phyloP scores from a whole-genome alignment of 164 flowering plant species.

The Paratinospora sagittata region DNA sequence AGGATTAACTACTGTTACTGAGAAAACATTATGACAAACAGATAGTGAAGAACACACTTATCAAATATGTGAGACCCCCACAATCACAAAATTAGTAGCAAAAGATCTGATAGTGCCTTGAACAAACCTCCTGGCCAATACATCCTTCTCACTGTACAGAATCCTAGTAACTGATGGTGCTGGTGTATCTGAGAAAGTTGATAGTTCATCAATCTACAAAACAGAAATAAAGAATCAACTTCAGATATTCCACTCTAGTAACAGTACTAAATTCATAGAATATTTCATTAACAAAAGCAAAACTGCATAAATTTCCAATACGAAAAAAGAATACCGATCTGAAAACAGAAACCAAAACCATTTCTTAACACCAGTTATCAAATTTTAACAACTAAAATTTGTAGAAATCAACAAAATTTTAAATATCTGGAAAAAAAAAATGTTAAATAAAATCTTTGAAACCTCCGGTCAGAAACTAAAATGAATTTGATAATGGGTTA shows the following conservation, averaged over 20 bases:
- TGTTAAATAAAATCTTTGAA: too few relatives aligned
- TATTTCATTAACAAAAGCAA: not conserved
- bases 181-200: slow-evolving; percentile 80
- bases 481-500: not conserved
- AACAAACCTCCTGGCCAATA: slow-evolving; percentile 71
- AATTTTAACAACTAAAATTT: not conserved
- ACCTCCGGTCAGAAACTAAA: not conserved
- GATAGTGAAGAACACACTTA: not conserved
- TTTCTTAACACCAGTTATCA: not conserved
- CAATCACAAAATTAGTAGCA: not conserved
- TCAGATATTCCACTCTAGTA: not conserved
- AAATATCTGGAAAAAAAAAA: too few relatives aligned
- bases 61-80: not conserved
- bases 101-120: not conserved
- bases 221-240: not conserved
- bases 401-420: not conserved
- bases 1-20: too few relatives aligned
- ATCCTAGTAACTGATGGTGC: slow-evolving; percentile 90
- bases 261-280: not conserved
- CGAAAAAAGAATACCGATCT: not conserved
- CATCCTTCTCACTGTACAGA: slow-evolving; percentile 78
- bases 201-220: slow-evolving; percentile 73
- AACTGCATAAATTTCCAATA: not conserved
- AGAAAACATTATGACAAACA: not conserved
- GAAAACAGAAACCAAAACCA: not conserved